A percentile compares a stretch with the other conserved stretches of the same genome.
Conservation (phyloP, 306 rosid species). For the Rosa rugosa region DNA sequence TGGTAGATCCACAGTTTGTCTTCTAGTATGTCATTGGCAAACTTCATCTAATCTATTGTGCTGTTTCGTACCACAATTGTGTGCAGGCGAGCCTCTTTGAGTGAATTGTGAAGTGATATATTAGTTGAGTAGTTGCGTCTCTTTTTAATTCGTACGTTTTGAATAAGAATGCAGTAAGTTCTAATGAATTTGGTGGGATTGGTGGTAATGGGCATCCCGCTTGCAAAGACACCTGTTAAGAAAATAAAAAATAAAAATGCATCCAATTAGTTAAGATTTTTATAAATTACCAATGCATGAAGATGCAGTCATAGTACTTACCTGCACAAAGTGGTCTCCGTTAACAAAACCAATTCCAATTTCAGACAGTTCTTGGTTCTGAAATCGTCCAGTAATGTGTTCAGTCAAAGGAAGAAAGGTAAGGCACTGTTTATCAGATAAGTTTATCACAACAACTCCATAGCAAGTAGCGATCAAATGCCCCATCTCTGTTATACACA, state of each 20-base stretch:
- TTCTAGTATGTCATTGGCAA: too few relatives aligned
- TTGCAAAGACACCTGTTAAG: neutral
- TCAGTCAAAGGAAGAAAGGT: neutral
- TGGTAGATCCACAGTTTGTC: too few relatives aligned
- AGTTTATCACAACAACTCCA: neutral
- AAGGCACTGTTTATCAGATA: neutral
- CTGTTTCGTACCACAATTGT: too few relatives aligned
- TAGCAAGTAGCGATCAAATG: neutral
- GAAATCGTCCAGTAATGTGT: neutral
- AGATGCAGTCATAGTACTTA: neutral
- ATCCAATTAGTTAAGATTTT: neutral
- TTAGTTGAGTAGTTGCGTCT: too few relatives aligned
- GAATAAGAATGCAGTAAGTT: too few relatives aligned
- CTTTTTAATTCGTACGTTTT: too few relatives aligned
- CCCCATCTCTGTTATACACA: neutral
- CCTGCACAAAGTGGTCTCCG: neutral
- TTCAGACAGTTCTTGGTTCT: neutral
- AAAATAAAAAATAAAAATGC: neutral
- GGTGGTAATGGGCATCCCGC: neutral
- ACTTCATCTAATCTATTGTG: too few relatives aligned
- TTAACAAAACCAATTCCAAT: neutral
- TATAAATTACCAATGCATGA: neutral
- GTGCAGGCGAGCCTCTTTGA: too few relatives aligned
- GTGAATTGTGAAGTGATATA: too few relatives aligned
- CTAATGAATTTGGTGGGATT: neutral